Evolutionary conservation across 805 yeast species (phyloP), one percentile per base, ranked within the genome.

Genomic region (Jamesozyma spencerorum): DNA sequence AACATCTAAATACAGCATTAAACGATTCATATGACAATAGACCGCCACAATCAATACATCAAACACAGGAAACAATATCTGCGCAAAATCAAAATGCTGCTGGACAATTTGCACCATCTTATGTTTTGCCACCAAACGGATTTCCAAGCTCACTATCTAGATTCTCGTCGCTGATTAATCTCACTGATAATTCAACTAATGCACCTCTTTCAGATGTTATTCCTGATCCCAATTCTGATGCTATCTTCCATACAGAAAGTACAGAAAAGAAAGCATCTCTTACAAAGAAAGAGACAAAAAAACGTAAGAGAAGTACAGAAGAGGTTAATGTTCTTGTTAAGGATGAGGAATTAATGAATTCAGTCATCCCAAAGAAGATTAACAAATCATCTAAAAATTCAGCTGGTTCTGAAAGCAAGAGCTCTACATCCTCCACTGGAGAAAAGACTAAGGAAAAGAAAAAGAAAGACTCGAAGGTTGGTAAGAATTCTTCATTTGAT

Each of bases 101-200:
- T 22, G 26, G 26, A 7, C 26, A 22, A 22, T 22, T 7, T 22
- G 26, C 10, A 22, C 26, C 26, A 22, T 34, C 30, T 3, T 8
- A n/a, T 7, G 10, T 10, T 10, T 22, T 22, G 10, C 26, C 26
- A 22, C 26, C 26, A 10, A 22, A 22, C 13, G 26, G 31, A 13
- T 40, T 42, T 18, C 49, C 49, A n/a, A 28, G 44, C 4, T 39
- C 40, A 12, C 24, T 46, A 14, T 43, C 49, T 6, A 27, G 47
- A 27, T 31, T 43, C 13, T 38, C 44, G 1, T 43, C 49, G 2
- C 18, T 40, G 26, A 30, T 41, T 12, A 38, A 32, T 28, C 15
- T 37, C 8, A 27, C 18, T 7, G 26, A 22, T n/a, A 24, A 18
- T 18, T 8, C 31, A 22, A 30, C 24, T 19, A 8, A 13, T 18